Evolutionary conservation across 108 stramenopile genomes (phyloP), one percentile per base, ranked within the genome.

Genomic region (Chaetoceros tenuissimus): DNA sequence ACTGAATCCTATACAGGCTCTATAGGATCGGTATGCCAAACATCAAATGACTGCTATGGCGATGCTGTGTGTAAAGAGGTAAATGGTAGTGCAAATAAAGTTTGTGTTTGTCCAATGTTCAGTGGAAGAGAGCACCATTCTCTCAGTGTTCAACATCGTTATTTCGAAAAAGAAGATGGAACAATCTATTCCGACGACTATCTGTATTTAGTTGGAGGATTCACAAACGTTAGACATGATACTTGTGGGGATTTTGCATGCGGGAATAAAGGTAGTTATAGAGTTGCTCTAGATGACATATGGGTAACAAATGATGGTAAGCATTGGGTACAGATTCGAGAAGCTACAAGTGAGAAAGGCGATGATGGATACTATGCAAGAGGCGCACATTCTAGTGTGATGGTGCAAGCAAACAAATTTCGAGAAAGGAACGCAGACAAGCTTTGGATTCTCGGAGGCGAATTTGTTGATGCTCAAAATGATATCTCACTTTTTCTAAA

Each of bases 101-200:
- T 80, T 31, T 89, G 87, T 59, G 84, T 84, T 13, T 89, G 87
- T 52, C 74, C 75, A 20, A 79, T 85, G 74, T 89, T 85, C 73
- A 67, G 78, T 13, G 70, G 79, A 27, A 69, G 87, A n/a, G 78
- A 81, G 68, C 62, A 79, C 29, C 80, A 81, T 51, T 45, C 75
- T 13, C 69, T 78, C 27, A 24, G 76, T 34, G 71, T 79, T 7
- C 78, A 78, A 58, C 77, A 72, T 54, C 68, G 73, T 22, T 61
- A 61, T 48, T 56, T 63, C 40, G 28, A 66, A 28, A n/a, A 61
- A 13, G 55, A 61, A 3, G 60, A 70, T 43, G 55, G 55, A 13
- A 55, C 68, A 16, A 30, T 70, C 10, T 54, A 34, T 60, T 47
- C 54, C 27, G 72, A 73, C 34, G 76, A 79, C 46, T 64, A 75